Conservation (phyloP, 2,329 filamentous ascomycete species). For the Colletotrichum acutatum region DNA sequence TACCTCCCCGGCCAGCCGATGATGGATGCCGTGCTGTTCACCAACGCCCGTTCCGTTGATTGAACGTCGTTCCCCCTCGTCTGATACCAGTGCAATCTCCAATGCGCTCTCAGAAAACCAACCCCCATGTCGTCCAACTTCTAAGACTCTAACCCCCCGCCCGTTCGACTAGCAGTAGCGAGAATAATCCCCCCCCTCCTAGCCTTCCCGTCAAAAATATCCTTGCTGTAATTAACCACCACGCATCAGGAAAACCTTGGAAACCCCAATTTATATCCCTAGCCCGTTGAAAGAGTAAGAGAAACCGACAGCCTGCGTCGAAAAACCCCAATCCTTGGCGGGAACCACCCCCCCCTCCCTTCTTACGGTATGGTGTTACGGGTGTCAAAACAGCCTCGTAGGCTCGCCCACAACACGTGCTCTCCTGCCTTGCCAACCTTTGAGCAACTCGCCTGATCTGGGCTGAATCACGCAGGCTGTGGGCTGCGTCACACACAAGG, state of each 20-base stretch:
- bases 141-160: neutral
- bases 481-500: neutral
- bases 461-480: neutral
- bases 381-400: neutral
- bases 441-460: neutral
- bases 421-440: neutral
- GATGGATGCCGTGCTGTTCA: neutral
- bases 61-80: no score
- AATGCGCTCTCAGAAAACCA: neutral
- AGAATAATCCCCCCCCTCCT: neutral
- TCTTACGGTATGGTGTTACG: neutral
- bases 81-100: no score
- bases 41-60: neutral
- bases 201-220: neutral
- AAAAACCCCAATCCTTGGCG: neutral
- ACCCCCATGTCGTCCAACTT: neutral
- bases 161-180: neutral
- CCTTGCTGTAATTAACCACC: neutral
- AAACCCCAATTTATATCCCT: neutral
- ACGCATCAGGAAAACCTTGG: neutral
- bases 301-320: no score
- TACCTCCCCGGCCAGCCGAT: neutral
- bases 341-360: neutral
- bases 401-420: constrained; percentile 14
- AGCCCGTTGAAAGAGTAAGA: neutral